phyloP scores from a whole-genome alignment of 345 rosid genomes.

The Odontarrhena argentea region DNA sequence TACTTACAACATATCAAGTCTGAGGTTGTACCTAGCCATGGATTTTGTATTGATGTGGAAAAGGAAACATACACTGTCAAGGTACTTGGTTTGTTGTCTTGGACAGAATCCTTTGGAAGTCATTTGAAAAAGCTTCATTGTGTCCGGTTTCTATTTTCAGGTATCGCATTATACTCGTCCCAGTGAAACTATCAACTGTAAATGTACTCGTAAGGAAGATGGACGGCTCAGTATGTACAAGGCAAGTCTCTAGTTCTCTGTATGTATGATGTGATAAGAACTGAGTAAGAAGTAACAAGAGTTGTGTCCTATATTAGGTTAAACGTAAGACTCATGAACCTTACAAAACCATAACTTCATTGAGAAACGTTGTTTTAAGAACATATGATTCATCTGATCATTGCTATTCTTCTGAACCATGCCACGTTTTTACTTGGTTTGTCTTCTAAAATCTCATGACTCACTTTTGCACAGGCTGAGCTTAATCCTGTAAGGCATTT shows the following conservation, averaged over 20 bases:
- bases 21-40: constrained; percentile 47
- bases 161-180: constrained; percentile 45
- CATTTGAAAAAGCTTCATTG: constrained; percentile 19
- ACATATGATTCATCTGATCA: neutral
- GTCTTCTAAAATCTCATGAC: neutral
- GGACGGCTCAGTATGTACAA: constrained; percentile 53
- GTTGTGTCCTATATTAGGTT: neutral
- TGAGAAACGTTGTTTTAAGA: neutral
- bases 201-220: constrained; percentile 51
- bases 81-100: constrained; percentile 50
- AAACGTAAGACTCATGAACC: neutral
- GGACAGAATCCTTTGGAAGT: constrained; percentile 35
- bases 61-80: constrained; percentile 58
- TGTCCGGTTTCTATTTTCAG: constrained; percentile 39
- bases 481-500: constrained; percentile 52
- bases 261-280: neutral
- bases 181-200: constrained; percentile 50
- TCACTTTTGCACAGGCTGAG: constrained; percentile 47
- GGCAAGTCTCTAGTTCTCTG: constrained; percentile 47
- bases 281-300: neutral
- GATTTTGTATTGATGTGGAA: constrained; percentile 40
- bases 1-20: constrained; percentile 42
- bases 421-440: constrained; percentile 8
- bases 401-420: neutral
- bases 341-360: no score